Percentiles rank a stretch among this genome's conserved stretches.
phyloP scores from a whole-genome alignment of 257 asterid genomes.

The Solanum corneliomulleri region DNA sequence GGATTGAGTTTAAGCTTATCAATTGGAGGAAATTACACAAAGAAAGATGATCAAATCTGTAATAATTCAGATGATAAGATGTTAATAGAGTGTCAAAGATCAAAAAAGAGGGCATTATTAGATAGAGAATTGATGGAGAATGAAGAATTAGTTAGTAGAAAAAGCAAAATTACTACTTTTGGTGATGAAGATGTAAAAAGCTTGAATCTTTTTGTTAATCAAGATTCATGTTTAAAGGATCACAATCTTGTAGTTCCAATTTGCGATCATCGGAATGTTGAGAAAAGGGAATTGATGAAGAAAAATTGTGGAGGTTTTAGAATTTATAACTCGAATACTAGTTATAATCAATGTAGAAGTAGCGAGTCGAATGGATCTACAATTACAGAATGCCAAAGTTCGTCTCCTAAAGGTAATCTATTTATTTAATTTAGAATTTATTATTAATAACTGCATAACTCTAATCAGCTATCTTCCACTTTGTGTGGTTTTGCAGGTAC shows the following conservation, averaged over 20 bases:
- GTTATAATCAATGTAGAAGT: not conserved
- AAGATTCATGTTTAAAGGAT: not conserved
- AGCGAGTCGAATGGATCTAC: not conserved
- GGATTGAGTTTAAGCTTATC: slow-evolving; percentile 63
- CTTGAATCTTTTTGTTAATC: not conserved
- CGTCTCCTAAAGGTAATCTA: not conserved
- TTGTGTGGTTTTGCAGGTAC: not conserved
- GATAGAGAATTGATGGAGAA: slow-evolving; percentile 33
- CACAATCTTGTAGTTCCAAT: not conserved
- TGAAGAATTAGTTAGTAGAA: not conserved
- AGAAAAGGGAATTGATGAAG: not conserved
- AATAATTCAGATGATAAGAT: not conserved
- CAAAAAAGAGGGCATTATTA: slow-evolving; percentile 10
- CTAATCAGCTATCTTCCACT: not conserved
- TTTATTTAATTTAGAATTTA: too few relatives aligned
- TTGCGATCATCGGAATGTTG: not conserved
- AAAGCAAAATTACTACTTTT: not conserved
- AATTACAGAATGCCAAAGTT: not conserved
- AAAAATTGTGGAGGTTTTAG: not conserved
- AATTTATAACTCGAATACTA: not conserved
- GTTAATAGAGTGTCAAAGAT: slow-evolving; percentile 22
- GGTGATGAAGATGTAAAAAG: not conserved
- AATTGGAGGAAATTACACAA: slow-evolving; percentile 41
- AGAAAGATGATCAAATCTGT: not conserved
- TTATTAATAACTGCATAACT: not conserved